A percentile compares a stretch with the other conserved stretches of the same genome.
Evolutionary conservation across 2,329 filamentous ascomycete genomes (phyloP).

Genomic region (Fusarium nurragi): DNA sequence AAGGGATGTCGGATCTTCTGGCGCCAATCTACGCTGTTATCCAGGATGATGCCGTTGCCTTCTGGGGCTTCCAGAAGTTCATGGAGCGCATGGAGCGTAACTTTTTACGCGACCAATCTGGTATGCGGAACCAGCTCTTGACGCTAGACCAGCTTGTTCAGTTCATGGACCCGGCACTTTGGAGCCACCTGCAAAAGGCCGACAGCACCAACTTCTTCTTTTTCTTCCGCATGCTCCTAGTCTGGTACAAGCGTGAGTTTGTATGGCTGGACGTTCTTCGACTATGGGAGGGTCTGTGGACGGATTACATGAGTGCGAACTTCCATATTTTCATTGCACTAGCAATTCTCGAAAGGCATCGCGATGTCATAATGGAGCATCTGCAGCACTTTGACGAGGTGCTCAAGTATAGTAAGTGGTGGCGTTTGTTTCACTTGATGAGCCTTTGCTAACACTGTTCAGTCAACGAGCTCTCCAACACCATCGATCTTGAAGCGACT

Average conservation of each 20-base stretch:
- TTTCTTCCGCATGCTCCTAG: constrained; percentile 98
- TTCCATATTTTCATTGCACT: constrained; percentile 96
- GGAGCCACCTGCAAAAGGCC: constrained; percentile 85
- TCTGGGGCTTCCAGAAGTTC: constrained; percentile 95
- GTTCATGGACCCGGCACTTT: constrained; percentile 95
- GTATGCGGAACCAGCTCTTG: constrained; percentile 91
- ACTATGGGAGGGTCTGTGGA: constrained; percentile 95
- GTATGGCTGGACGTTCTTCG: constrained; percentile 86
- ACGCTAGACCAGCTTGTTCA: constrained; percentile 95
- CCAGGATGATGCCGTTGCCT: constrained; percentile 95
- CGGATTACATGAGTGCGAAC: constrained; percentile 85
- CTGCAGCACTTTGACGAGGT: constrained; percentile 96
- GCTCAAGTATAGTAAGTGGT: constrained; percentile 83
- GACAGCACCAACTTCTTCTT: constrained; percentile 99
- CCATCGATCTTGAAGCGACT: constrained; percentile 88
- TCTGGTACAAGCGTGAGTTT: constrained; percentile 99
- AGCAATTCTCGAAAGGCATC: constrained; percentile 93
- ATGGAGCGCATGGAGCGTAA: constrained; percentile 99
- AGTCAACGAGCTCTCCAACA: constrained; percentile 96
- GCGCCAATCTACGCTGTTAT: constrained; percentile 96
- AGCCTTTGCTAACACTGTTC: constrained; percentile 26
- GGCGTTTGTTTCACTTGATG: not conserved
- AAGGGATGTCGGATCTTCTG: constrained; percentile 97
- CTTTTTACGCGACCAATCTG: constrained; percentile 93
- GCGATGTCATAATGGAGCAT: constrained; percentile 96